Conservation (phyloP, 768 basidiomycete genomes). For the Russula foetens region DNA sequence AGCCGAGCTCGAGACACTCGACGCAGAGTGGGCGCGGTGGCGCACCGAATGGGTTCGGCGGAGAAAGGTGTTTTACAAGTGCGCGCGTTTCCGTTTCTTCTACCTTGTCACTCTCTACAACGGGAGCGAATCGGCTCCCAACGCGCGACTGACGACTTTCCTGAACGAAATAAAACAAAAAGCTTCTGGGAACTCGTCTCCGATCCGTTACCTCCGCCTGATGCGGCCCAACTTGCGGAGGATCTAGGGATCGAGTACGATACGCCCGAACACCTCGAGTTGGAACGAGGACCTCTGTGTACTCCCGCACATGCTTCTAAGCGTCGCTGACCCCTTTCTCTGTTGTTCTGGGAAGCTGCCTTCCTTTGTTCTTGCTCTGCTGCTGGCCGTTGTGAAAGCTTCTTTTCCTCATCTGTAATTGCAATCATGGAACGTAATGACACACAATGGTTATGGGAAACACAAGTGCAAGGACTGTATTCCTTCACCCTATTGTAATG, state of each 20-base stretch:
- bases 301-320: background rate
- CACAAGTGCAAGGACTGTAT: background rate
- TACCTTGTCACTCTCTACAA: background rate
- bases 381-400: background rate
- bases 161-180: background rate
- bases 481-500: background rate
- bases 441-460: background rate
- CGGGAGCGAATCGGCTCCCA: background rate
- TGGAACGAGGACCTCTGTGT: constrained; percentile 62
- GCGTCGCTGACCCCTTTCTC: background rate
- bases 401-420: background rate
- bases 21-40: constrained; percentile 75
- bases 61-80: constrained; percentile 71
- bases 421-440: too few relatives aligned
- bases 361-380: background rate
- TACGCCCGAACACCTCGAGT: constrained; percentile 53
- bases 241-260: constrained; percentile 78
- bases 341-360: background rate
- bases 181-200: constrained; percentile 73
- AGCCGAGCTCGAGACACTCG: constrained; percentile 59
- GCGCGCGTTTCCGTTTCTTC: constrained; percentile 26
- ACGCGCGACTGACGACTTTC: background rate
- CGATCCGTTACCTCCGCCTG: constrained; percentile 59
- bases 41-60: constrained; percentile 71
- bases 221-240: constrained; percentile 58